These are phyloP conservation scores for Eimeria acervulina DNA, from an alignment of 169 alveolate genomes.

Conservation along the genomic window DNA sequence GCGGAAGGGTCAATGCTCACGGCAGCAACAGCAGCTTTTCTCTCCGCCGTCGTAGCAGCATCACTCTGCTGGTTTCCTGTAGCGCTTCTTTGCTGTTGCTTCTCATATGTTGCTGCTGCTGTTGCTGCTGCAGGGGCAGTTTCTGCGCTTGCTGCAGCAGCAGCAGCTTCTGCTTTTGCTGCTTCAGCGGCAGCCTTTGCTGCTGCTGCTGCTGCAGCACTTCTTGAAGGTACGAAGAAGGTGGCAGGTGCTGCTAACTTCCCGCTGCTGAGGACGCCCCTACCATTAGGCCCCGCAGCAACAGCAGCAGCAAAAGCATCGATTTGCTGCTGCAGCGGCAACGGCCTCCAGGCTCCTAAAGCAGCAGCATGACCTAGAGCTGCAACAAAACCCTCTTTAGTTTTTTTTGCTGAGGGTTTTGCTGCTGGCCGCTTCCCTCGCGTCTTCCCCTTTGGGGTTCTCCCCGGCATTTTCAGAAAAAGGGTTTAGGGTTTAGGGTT, in stretches of 20 bases:
- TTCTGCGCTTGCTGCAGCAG: neutral
- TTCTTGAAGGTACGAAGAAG: neutral
- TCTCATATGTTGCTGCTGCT: neutral
- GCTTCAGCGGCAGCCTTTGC: neutral
- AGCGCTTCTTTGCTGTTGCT: neutral
- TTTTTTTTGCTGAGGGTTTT: neutral
- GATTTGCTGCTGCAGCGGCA: slow-evolving; percentile 1
- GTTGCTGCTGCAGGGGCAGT: neutral
- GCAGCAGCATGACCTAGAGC: slow-evolving; percentile 12
- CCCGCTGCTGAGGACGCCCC: slow-evolving; percentile 33
- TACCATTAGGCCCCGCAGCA: neutral
- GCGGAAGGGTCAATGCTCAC: neutral
- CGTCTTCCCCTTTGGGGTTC: neutral
- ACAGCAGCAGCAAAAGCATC: slow-evolving; percentile 31
- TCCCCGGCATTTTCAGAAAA: neutral
- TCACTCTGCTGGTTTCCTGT: neutral
- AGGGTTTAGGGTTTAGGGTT: neutral
- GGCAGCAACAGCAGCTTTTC: neutral
- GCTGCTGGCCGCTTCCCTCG: neutral
- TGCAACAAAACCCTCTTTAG: neutral
- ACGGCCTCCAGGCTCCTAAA: neutral
- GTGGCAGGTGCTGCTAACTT: neutral
- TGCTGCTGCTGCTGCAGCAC: neutral
- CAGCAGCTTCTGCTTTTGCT: neutral
- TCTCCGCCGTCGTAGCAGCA: neutral